Conservation (phyloP, 768 basidiomycete species). For the Lactarius hengduanensis region DNA sequence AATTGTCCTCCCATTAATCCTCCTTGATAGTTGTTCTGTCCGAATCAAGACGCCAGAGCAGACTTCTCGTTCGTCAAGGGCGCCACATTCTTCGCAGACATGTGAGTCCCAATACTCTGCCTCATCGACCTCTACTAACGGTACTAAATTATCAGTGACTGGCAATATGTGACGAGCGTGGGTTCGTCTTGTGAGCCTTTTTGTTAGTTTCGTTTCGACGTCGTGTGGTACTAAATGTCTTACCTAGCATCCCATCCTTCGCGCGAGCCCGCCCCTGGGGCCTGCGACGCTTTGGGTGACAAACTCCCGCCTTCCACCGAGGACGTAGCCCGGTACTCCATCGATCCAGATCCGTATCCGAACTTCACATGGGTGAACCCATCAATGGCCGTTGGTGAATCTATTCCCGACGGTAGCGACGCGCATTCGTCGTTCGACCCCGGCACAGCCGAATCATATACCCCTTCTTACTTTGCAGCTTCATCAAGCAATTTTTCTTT, state of each 20-base stretch:
- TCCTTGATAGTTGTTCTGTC: slow-evolving; percentile 7
- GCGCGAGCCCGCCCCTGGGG: background rate
- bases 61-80: slow-evolving; percentile 14
- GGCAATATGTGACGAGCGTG: slow-evolving; percentile 5
- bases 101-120: background rate
- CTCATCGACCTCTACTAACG: background rate
- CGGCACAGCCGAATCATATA: background rate
- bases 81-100: slow-evolving; percentile 18
- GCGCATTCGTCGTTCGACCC: background rate
- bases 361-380: slow-evolving; percentile 18
- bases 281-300: background rate
- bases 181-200: slow-evolving; percentile 5
- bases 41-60: slow-evolving; percentile 16
- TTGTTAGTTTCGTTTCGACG: background rate
- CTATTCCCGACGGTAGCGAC: background rate
- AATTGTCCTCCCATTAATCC: background rate
- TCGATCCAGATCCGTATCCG: slow-evolving; percentile 2
- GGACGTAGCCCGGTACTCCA: background rate
- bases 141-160: background rate
- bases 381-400: slow-evolving; percentile 6
- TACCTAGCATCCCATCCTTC: slow-evolving; percentile 2
- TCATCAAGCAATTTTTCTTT: background rate
- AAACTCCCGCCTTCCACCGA: background rate
- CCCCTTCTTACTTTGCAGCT: background rate
- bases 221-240: background rate